A percentile compares a stretch with the other conserved stretches of the same genome.
Evolutionary conservation across 139 green algal species (phyloP).

Genomic region (Chlorella sp.): DNA sequence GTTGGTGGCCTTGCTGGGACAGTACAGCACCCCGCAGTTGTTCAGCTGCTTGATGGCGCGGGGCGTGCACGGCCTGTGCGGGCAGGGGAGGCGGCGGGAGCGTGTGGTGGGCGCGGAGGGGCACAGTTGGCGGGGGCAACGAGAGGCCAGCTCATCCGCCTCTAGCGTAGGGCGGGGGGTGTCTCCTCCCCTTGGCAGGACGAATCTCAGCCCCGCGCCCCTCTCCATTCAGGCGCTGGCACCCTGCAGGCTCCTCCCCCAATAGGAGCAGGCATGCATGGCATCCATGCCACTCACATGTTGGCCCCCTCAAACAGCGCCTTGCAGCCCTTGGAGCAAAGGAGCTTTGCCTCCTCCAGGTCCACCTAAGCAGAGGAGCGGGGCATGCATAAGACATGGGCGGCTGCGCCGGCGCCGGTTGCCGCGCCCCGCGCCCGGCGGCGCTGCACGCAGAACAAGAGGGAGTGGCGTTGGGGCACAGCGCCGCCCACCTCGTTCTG

Average conservation of each 20-base stretch:
- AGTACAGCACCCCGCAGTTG: background rate
- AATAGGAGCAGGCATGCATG: background rate
- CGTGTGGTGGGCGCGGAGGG: background rate
- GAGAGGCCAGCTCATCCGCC: background rate
- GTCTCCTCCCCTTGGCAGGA: background rate
- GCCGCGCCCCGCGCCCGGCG: no score
- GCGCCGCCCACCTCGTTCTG: no score
- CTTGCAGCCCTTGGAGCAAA: no score
- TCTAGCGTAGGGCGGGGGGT: background rate
- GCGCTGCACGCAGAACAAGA: no score
- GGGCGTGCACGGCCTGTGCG: slow-evolving; percentile 24
- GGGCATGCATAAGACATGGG: no score
- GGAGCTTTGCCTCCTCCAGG: no score
- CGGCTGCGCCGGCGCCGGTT: no score
- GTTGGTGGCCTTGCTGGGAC: background rate
- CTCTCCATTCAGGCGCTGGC: background rate
- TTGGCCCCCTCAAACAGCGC: slow-evolving; percentile 9
- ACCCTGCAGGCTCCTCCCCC: background rate
- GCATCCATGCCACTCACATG: no score
- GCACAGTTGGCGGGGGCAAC: background rate
- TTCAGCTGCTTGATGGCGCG: slow-evolving; percentile 4
- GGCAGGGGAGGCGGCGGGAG: background rate
- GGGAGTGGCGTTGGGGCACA: no score
- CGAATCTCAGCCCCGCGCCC: slow-evolving; percentile 2
- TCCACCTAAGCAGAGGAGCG: no score